A percentile compares a stretch with the other conserved stretches of the same genome.
Evolutionary conservation across 2,329 filamentous ascomycete genomes (phyloP).

Genomic region (Penicillium hordei): DNA sequence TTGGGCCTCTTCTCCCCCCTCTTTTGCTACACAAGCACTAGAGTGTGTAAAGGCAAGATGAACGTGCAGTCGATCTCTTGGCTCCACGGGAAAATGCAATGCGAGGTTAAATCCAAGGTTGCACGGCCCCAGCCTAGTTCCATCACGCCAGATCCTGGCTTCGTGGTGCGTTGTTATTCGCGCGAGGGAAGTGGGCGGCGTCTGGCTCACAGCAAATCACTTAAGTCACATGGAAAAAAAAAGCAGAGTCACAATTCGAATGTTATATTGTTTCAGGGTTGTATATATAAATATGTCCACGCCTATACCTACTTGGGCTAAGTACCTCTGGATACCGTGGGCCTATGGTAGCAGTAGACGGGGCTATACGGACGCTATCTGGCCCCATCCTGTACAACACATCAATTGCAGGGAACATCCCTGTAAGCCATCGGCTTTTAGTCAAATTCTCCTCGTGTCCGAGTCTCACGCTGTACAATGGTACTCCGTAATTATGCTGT

Average conservation of each 20-base stretch:
- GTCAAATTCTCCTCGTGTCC: slow-evolving; percentile 9
- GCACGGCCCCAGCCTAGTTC: slow-evolving; percentile 19
- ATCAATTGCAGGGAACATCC: slow-evolving; percentile 14
- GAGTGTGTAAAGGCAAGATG: slow-evolving; percentile 19
- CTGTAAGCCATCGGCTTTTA: slow-evolving; percentile 1
- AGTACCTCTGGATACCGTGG: not conserved
- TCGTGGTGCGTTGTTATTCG: slow-evolving; percentile 24
- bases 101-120: slow-evolving; percentile 29
- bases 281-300: not conserved
- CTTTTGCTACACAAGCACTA: slow-evolving; percentile 6
- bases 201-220: slow-evolving; percentile 6
- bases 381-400: slow-evolving; percentile 11
- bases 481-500: slow-evolving; percentile 5
- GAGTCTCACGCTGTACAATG: not conserved
- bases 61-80: slow-evolving; percentile 32
- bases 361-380: slow-evolving; percentile 3
- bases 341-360: not conserved
- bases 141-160: slow-evolving; percentile 15
- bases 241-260: not conserved
- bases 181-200: not conserved
- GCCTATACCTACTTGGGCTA: not conserved
- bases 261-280: not conserved
- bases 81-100: slow-evolving; percentile 28
- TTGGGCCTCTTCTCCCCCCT: not conserved
- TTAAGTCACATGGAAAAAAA: slow-evolving; percentile 4